These are phyloP conservation scores for Parathielavia hyrcaniae DNA, from an alignment of 495 filamentous ascomycete species.

Conservation along the genomic window DNA sequence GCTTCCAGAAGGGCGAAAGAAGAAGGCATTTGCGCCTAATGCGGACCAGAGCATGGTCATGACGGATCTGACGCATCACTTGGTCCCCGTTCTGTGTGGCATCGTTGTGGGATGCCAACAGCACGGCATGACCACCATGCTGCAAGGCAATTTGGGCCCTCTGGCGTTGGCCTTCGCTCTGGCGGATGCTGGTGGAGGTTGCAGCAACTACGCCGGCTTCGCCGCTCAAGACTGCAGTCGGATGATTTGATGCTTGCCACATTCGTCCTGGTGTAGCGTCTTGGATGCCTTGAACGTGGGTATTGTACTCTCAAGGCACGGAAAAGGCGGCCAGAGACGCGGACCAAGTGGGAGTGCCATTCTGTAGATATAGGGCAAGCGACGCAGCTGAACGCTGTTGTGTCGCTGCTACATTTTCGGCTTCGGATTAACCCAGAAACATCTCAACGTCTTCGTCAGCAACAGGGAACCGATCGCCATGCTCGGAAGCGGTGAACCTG, in stretches of 20 bases:
- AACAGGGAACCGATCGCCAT: background rate
- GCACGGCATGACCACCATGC: too few relatives aligned
- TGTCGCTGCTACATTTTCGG: background rate
- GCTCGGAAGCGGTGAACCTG: background rate
- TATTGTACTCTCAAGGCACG: background rate
- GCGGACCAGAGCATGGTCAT: background rate
- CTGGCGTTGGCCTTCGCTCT: background rate
- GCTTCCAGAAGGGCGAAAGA: background rate
- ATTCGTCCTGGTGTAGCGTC: background rate
- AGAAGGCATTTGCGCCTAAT: background rate
- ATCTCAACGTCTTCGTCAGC: background rate
- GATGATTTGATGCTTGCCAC: background rate
- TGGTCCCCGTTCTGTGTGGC: too few relatives aligned
- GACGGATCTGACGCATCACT: background rate
- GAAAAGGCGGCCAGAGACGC: background rate
- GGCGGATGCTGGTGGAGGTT: background rate
- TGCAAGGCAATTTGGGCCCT: background rate
- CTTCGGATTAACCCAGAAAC: background rate
- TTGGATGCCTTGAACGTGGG: background rate
- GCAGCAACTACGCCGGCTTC: background rate
- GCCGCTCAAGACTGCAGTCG: background rate
- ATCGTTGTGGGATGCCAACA: too few relatives aligned
- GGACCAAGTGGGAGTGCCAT: background rate
- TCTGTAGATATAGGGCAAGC: background rate
- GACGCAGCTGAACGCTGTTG: background rate